Conservation (phyloP, 75 land plant species). For the Pinus tabuliformis region DNA sequence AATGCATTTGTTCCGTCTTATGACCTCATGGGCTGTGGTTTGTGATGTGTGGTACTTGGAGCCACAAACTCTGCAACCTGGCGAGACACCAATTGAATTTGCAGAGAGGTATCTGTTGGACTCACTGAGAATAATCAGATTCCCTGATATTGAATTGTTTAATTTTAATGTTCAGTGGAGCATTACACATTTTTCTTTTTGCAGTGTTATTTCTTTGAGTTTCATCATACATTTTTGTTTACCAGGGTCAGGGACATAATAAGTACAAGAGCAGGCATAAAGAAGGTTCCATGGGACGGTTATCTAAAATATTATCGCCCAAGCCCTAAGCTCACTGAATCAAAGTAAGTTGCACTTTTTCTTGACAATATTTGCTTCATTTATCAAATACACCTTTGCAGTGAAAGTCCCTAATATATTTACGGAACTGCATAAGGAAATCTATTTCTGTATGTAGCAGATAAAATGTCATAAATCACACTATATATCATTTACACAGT, state of each 20-base stretch:
- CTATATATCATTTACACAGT: background rate
- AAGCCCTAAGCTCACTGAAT: slow-evolving; percentile 89
- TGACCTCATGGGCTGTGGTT: slow-evolving; percentile 99
- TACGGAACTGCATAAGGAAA: background rate
- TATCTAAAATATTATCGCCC: slow-evolving; percentile 93
- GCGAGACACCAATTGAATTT: slow-evolving; percentile 92
- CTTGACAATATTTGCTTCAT: background rate
- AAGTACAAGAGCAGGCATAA: slow-evolving; percentile 82
- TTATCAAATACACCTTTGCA: background rate
- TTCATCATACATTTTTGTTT: background rate
- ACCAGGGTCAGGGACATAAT: slow-evolving; percentile 94
- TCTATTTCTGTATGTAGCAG: background rate
- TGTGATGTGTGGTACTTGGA: slow-evolving; percentile 99
- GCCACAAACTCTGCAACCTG: slow-evolving; percentile 81
- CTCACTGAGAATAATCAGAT: background rate
- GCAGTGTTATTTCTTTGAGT: background rate
- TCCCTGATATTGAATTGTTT: background rate
- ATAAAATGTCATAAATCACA: background rate
- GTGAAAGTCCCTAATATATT: background rate
- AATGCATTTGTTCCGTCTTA: slow-evolving; percentile 83
- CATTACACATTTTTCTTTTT: background rate
- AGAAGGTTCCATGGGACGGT: slow-evolving; percentile 99
- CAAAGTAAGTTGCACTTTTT: slow-evolving; percentile 50
- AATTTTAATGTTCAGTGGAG: background rate
- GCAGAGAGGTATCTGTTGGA: slow-evolving; percentile 81